Conservation (phyloP, 1,284 basidiomycete species). For the Cryptococcus maquisensis region DNA sequence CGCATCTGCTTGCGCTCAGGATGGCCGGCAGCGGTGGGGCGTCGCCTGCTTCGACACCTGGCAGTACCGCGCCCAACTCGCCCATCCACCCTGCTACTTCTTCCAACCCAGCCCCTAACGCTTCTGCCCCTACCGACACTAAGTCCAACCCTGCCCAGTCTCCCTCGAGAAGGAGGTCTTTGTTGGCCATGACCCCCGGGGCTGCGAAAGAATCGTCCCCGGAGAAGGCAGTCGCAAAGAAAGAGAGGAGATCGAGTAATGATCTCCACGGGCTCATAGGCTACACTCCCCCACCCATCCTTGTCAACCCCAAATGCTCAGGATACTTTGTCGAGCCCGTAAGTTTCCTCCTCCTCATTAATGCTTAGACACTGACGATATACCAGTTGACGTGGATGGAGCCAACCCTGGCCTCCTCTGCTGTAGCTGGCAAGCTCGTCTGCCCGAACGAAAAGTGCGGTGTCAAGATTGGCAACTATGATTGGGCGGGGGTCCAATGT, state of each 20-base stretch:
- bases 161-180: background rate
- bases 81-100: slow-evolving; percentile 20
- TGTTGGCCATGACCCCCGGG: background rate
- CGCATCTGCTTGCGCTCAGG: slow-evolving; percentile 42
- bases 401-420: slow-evolving; percentile 64
- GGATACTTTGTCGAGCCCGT: slow-evolving; percentile 96
- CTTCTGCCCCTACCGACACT: slow-evolving; percentile 1
- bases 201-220: background rate
- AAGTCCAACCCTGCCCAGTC: background rate
- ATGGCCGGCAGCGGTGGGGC: slow-evolving; percentile 10
- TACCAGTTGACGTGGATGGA: slow-evolving; percentile 92
- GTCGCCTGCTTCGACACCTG: background rate
- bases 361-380: background rate
- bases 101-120: slow-evolving; percentile 19
- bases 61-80: slow-evolving; percentile 6
- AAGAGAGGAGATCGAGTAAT: background rate
- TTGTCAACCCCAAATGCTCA: slow-evolving; percentile 74
- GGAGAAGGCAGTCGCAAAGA: background rate
- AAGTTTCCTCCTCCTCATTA: slow-evolving; percentile 35
- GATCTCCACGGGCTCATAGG: slow-evolving; percentile 2
- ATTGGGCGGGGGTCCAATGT: slow-evolving; percentile 93
- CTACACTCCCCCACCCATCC: slow-evolving; percentile 59
- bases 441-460: slow-evolving; percentile 89
- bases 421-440: slow-evolving; percentile 76
- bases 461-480: slow-evolving; percentile 88